Evolutionary conservation across 345 rosid genomes (phyloP), one percentile per base, ranked within the genome.

Genomic region (Corchorus olitorius): DNA sequence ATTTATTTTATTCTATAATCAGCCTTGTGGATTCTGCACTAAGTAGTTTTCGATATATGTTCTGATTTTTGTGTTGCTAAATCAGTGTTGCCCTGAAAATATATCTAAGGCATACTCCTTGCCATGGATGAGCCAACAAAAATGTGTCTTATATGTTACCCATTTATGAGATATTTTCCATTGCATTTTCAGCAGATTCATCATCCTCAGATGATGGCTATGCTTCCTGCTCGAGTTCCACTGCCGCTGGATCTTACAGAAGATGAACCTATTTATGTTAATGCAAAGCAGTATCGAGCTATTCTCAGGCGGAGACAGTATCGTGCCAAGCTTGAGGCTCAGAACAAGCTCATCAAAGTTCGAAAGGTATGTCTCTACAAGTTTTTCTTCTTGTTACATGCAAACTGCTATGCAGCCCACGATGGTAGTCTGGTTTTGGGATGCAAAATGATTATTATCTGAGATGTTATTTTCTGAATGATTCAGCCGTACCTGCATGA

Each of bases 401-500:
- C 70, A 54, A 55, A 59, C 19, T 67, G 70, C 76, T 35, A 50
- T 22, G 48, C 52, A 45, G 27, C 46, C n/a, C 20, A 50, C 27
- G 37, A 50, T 37, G 46, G 55, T 56, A 22, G 58, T 35, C 8
- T 15, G 4, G 50, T 60, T 58, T n/a, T 22, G 19, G 58, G 54
- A 9, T 19, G 6, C 16, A 8, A 58, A 15, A 20, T 19, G 53
- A 27, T 46, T 45, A 16, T 76, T 39, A 13, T 61, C 33, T 65
- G 14, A 22, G 16, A 43, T 22, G 11, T 66, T 53, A 13, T 46
- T 20, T 46, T 60, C 20, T 41, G 63, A 71, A 66, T 54, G 48
- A n/a, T 52, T 82, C 87, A 94, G 97, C 96, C 91, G 0, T 94
- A 94, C 77, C 94, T 94, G 73, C 98, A 92, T 0, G 94, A 94